phyloP scores from a whole-genome alignment of 371 early-diverging fungal genomes.

The Mortierella sp. region DNA sequence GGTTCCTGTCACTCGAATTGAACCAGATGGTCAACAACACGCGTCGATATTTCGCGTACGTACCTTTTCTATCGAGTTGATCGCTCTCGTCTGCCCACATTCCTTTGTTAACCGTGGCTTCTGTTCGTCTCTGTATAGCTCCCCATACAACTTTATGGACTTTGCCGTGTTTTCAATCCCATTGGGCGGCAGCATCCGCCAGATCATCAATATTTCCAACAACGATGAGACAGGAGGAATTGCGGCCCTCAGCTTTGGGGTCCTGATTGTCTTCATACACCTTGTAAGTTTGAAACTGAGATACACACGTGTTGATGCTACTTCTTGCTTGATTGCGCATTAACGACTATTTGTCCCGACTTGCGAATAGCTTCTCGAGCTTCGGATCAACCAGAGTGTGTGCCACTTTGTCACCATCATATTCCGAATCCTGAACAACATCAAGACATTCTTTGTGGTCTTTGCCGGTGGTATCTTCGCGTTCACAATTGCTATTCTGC shows the following conservation, averaged over 20 bases:
- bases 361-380: slow-evolving; percentile 25
- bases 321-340: background rate
- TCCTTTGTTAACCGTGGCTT: background rate
- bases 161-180: slow-evolving; percentile 11
- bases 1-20: slow-evolving; percentile 30
- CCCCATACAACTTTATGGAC: slow-evolving; percentile 19
- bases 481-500: no score
- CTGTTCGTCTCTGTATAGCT: background rate
- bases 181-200: slow-evolving; percentile 7
- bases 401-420: slow-evolving; percentile 31
- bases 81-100: background rate
- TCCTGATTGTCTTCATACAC: slow-evolving; percentile 19
- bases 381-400: slow-evolving; percentile 16
- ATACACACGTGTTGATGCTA: background rate
- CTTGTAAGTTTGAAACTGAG: slow-evolving; percentile 9
- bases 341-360: background rate
- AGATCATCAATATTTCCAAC: background rate
- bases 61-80: background rate
- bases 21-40: background rate
- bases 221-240: background rate
- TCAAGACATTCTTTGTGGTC: slow-evolving; percentile 21
- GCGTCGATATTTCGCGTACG: slow-evolving; percentile 18
- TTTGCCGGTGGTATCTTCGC: slow-evolving; percentile 2
- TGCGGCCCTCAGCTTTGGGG: slow-evolving; percentile 12
- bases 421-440: slow-evolving; percentile 9